These are phyloP conservation scores for Aristolochia fimbriata DNA, from an alignment of 164 flowering plant species.

Conservation along the genomic window DNA sequence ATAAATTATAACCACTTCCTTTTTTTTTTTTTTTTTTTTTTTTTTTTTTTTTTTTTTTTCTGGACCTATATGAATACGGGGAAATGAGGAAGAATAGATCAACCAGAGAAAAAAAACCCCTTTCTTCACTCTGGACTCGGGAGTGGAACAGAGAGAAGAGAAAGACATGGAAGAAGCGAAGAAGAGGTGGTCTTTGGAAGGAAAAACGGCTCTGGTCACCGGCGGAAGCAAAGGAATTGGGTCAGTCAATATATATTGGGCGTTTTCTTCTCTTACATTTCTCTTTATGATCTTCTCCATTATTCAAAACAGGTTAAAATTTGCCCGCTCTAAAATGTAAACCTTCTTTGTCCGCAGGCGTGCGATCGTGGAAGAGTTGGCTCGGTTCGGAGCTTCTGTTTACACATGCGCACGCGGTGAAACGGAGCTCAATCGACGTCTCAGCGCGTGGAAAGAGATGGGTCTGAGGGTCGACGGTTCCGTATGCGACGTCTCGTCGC, in stretches of 20 bases:
- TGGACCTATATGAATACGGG: too few relatives aligned
- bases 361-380: constrained; percentile 38
- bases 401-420: constrained; percentile 31
- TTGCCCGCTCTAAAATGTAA: not conserved
- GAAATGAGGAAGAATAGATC: too few relatives aligned
- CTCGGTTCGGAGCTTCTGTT: constrained; percentile 27
- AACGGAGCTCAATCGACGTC: constrained; percentile 14
- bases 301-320: not conserved
- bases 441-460: constrained; percentile 21
- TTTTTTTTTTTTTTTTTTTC: too few relatives aligned
- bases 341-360: constrained; percentile 8
- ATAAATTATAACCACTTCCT: too few relatives aligned
- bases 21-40: too few relatives aligned
- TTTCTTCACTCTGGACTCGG: too few relatives aligned
- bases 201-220: not conserved
- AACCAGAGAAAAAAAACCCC: too few relatives aligned
- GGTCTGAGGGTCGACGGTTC: constrained; percentile 29
- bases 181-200: too few relatives aligned
- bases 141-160: too few relatives aligned
- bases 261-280: not conserved
- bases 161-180: too few relatives aligned
- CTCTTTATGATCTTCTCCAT: not conserved
- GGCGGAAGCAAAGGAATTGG: not conserved
- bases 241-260: not conserved
- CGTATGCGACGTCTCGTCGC: constrained; percentile 20